Evolutionary conservation across 2,329 filamentous ascomycete species (phyloP).

Genomic region (Claviceps purpurea): DNA sequence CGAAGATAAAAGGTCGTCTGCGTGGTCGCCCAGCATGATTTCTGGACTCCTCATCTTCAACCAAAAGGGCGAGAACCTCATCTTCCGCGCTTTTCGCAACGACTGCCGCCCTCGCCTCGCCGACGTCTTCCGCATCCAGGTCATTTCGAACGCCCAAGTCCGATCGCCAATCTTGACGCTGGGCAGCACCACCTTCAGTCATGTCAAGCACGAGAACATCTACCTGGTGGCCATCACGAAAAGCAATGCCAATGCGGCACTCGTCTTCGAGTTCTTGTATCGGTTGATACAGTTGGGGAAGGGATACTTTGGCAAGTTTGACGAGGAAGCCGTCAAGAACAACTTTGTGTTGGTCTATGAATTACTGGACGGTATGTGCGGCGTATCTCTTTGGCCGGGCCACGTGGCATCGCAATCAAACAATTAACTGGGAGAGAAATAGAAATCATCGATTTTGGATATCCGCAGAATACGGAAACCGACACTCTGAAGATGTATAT

Average conservation of each 20-base stretch:
- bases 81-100: conserved; percentile 96
- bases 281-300: conserved; percentile 78
- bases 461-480: conserved; percentile 96
- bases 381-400: not conserved
- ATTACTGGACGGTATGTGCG: conserved; percentile 64
- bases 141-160: conserved; percentile 96
- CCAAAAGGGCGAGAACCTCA: conserved; percentile 98
- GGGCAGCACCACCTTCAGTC: conserved; percentile 95
- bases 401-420: not conserved
- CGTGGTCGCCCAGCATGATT: conserved; percentile 52
- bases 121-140: conserved; percentile 95
- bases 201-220: conserved; percentile 99
- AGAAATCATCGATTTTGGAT: conserved; percentile 99
- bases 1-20: not conserved
- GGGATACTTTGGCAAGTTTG: conserved; percentile 97
- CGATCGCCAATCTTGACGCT: conserved; percentile 94
- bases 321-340: conserved; percentile 99
- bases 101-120: conserved; percentile 95
- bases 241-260: conserved; percentile 95
- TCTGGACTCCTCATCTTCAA: conserved; percentile 98
- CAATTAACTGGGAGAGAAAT: not conserved
- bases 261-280: conserved; percentile 97
- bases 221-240: conserved; percentile 96
- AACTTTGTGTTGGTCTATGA: conserved; percentile 99
- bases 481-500: conserved; percentile 99